Percentiles rank a stretch among this genome's conserved stretches.
Conservation (phyloP, 305 asterid species). For the Solanum chacoense region DNA sequence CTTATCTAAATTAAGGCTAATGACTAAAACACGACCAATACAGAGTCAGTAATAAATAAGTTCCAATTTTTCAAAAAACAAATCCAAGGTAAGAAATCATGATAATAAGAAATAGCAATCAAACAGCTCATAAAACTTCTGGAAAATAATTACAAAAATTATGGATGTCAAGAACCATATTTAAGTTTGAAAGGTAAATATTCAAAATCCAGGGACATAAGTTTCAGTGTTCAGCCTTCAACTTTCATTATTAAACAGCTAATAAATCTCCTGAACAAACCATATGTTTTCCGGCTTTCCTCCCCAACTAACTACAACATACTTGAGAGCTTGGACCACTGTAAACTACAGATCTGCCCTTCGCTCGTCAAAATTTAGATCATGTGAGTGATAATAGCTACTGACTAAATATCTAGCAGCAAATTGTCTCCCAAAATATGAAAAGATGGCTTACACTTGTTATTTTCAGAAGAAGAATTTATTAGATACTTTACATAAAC, state of each 20-base stretch:
- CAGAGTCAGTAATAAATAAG: not conserved
- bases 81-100: not conserved
- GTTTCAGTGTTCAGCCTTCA: not conserved
- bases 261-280: not conserved
- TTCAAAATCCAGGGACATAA: not conserved
- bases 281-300: not conserved
- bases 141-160: not conserved
- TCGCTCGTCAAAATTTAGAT: not conserved
- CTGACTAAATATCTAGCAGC: not conserved
- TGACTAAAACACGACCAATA: not conserved
- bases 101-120: not conserved
- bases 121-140: not conserved
- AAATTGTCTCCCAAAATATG: not conserved
- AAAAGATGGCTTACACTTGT: not conserved
- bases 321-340: not conserved
- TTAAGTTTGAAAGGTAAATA: not conserved
- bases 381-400: not conserved
- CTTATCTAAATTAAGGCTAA: not conserved
- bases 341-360: not conserved
- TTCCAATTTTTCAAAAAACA: not conserved
- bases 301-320: not conserved
- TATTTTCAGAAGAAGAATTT: not conserved
- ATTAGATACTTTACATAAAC: not conserved
- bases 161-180: not conserved
- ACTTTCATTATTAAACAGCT: not conserved